Conservation (phyloP, 2,329 filamentous ascomycete genomes). For the Penicillium corylophilum region DNA sequence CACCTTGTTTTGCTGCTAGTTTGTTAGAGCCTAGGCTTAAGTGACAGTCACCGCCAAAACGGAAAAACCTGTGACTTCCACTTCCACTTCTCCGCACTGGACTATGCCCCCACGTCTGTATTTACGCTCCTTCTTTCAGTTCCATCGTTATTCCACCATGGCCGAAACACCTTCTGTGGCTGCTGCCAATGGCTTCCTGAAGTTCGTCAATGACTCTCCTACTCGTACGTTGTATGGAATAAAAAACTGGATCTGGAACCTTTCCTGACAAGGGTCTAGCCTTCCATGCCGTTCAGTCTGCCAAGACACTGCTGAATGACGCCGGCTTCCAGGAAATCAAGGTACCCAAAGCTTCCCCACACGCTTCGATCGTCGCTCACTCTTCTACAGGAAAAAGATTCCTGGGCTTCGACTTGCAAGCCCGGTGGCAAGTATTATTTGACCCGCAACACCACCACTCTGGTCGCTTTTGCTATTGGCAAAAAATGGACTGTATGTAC, state of each 20-base stretch:
- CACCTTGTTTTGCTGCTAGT: neutral
- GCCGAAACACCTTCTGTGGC: slow-evolving; percentile 39
- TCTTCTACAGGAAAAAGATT: slow-evolving; percentile 68
- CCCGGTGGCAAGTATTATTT: slow-evolving; percentile 95
- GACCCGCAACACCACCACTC: slow-evolving; percentile 87
- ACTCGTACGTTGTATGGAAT: slow-evolving; percentile 63
- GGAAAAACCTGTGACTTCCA: slow-evolving; percentile 12
- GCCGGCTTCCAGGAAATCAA: slow-evolving; percentile 86
- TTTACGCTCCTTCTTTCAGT: slow-evolving; percentile 8
- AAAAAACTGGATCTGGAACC: slow-evolving; percentile 1
- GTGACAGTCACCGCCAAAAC: slow-evolving; percentile 17
- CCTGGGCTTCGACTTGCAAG: slow-evolving; percentile 75
- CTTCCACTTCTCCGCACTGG: slow-evolving; percentile 8
- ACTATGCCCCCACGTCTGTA: slow-evolving; percentile 2
- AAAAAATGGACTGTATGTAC: slow-evolving; percentile 71
- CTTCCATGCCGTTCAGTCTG: slow-evolving; percentile 86
- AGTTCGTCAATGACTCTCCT: slow-evolving; percentile 91
- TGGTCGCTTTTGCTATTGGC: slow-evolving; percentile 89
- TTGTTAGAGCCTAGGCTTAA: too few species aligned
- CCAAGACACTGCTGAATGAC: slow-evolving; percentile 71
- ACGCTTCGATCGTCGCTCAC: neutral
- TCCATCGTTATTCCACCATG: slow-evolving; percentile 26
- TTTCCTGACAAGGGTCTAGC: slow-evolving; percentile 53
- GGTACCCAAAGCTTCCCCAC: slow-evolving; percentile 38
- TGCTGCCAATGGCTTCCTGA: slow-evolving; percentile 81